Conservation (phyloP, 192 early-diverging fungal genomes). For the Polychytrium aggregatum region DNA sequence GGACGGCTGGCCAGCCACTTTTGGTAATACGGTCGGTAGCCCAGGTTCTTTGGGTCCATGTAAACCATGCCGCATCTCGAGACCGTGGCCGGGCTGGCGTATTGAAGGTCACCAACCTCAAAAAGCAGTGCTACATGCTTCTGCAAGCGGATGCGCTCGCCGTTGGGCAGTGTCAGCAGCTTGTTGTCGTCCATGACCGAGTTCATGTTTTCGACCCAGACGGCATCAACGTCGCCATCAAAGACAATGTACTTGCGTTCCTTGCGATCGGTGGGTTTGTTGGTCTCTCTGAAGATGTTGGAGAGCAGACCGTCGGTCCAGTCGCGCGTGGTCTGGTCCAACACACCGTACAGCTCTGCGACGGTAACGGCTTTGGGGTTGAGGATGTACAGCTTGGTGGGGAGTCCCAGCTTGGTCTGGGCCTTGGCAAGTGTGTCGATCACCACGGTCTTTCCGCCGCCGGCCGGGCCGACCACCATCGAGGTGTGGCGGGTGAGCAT, state of each 20-base stretch:
- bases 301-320: conserved; percentile 52
- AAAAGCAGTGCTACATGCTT: conserved; percentile 46
- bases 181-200: conserved; percentile 56
- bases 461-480: conserved; percentile 50
- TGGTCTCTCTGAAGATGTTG: conserved; percentile 50
- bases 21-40: conserved; percentile 38
- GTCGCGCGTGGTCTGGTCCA: conserved; percentile 45
- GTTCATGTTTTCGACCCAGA: conserved; percentile 59
- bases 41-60: conserved; percentile 53
- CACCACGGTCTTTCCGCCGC: conserved; percentile 49
- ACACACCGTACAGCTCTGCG: conserved; percentile 44
- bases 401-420: conserved; percentile 45
- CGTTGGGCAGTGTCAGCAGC: conserved; percentile 47
- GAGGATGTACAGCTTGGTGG: conserved; percentile 43
- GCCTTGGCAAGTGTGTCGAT: conserved; percentile 48
- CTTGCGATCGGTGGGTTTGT: conserved; percentile 49
- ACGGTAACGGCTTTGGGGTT: conserved; percentile 54
- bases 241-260: conserved; percentile 53
- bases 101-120: conserved; percentile 52
- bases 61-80: conserved; percentile 54
- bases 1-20: conserved; percentile 37
- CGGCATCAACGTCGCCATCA: conserved; percentile 50
- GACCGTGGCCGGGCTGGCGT: conserved; percentile 49
- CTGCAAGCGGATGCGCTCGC: conserved; percentile 46
- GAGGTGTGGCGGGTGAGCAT: conserved; percentile 49